A percentile compares a stretch with the other conserved stretches of the same genome.
Evolutionary conservation across 345 rosid genomes (phyloP).

Genomic region (Eucalyptus regnans): DNA sequence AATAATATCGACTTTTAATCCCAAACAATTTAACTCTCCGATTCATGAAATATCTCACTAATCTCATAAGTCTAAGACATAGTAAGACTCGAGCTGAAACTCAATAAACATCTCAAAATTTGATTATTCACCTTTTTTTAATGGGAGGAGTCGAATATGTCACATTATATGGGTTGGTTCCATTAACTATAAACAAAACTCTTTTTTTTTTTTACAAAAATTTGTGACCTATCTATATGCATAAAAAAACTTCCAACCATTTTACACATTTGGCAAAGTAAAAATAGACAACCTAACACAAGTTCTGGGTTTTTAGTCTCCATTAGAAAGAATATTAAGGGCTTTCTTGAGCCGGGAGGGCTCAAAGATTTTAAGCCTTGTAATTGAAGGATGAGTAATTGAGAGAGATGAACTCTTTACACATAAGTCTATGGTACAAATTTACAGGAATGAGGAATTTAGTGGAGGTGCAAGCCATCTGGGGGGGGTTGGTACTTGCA

Average conservation of each 20-base stretch:
- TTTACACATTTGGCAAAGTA: background rate
- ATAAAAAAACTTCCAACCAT: background rate
- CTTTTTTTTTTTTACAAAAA: background rate
- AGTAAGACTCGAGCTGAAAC: background rate
- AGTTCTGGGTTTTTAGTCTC: background rate
- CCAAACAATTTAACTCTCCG: background rate
- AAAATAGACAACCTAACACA: background rate
- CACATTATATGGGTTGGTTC: background rate
- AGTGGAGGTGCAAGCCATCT: background rate
- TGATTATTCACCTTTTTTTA: background rate
- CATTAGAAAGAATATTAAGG: background rate
- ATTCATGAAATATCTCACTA: background rate
- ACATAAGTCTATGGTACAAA: background rate
- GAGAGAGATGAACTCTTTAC: background rate
- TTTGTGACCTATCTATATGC: background rate
- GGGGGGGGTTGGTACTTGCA: background rate
- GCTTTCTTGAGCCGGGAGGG: background rate
- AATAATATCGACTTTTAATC: background rate
- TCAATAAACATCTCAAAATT: background rate
- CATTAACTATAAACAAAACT: background rate
- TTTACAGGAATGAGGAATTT: background rate
- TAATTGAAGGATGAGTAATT: background rate
- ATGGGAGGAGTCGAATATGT: accelerated
- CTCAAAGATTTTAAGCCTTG: background rate
- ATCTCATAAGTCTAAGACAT: background rate